These are phyloP conservation scores for Mycosarcoma mackinlayi DNA, from an alignment of 1,284 basidiomycete species.

Conservation along the genomic window DNA sequence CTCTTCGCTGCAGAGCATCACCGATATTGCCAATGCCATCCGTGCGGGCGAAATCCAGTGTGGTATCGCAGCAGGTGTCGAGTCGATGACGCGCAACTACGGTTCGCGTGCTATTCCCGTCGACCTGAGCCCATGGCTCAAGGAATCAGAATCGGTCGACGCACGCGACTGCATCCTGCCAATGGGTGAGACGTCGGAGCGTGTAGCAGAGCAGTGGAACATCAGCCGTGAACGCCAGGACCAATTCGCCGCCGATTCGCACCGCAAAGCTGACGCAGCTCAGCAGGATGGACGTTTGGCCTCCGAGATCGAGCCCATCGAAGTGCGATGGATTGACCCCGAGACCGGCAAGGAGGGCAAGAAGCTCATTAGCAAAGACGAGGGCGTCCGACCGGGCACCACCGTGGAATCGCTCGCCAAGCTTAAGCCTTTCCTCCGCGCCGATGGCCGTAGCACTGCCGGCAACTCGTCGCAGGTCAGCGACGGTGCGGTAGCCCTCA, in stretches of 20 bases:
- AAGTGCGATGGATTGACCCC: slow-evolving; percentile 54
- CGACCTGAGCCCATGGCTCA: slow-evolving; percentile 63
- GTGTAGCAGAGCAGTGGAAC: slow-evolving; percentile 59
- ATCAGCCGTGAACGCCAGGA: slow-evolving; percentile 59
- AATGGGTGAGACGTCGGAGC: slow-evolving; percentile 65
- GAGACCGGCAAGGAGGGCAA: slow-evolving; percentile 58
- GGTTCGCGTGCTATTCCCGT: slow-evolving; percentile 66
- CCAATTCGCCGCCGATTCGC: slow-evolving; percentile 58
- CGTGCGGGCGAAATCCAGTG: slow-evolving; percentile 61
- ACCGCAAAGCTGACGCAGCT: slow-evolving; percentile 57
- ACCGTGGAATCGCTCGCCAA: slow-evolving; percentile 51
- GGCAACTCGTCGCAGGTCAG: slow-evolving; percentile 66
- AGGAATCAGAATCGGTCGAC: slow-evolving; percentile 56
- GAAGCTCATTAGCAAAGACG: slow-evolving; percentile 61
- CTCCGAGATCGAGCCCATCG: slow-evolving; percentile 63
- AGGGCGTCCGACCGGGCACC: slow-evolving; percentile 61
- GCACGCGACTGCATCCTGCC: slow-evolving; percentile 67
- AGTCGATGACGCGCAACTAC: slow-evolving; percentile 66
- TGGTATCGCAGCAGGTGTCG: slow-evolving; percentile 65
- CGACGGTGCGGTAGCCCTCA: slow-evolving; percentile 64
- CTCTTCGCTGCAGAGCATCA: slow-evolving; percentile 67
- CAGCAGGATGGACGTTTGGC: slow-evolving; percentile 57
- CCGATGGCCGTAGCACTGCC: slow-evolving; percentile 57
- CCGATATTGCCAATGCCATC: slow-evolving; percentile 68
- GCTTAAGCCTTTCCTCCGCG: slow-evolving; percentile 64